Evolutionary conservation across 805 yeast species (phyloP).

Genomic region (Danielia reshetovae): DNA sequence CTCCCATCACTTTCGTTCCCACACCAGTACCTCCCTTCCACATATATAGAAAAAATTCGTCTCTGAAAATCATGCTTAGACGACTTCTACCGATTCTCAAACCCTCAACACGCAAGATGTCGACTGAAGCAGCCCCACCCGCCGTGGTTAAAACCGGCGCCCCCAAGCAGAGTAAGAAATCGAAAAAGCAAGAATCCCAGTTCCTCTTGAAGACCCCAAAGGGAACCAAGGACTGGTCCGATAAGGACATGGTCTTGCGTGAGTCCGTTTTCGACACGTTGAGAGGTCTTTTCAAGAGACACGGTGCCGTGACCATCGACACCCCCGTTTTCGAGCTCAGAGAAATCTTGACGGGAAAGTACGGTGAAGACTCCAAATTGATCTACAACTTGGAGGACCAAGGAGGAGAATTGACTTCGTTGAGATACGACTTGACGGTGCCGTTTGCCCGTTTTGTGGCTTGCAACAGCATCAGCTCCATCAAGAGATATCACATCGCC

Average conservation of each 20-base stretch:
- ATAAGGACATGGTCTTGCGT: slow-evolving; percentile 93
- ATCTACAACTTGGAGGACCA: slow-evolving; percentile 96
- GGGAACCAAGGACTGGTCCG: slow-evolving; percentile 98
- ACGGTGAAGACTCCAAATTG: slow-evolving; percentile 97
- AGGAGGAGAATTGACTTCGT: slow-evolving; percentile 95
- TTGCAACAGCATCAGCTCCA: slow-evolving; percentile 83
- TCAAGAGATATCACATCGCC: slow-evolving; percentile 95
- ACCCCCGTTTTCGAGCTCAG: slow-evolving; percentile 97
- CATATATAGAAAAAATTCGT: slow-evolving; percentile 1
- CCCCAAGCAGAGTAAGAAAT: slow-evolving; percentile 22
- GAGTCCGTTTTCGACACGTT: slow-evolving; percentile 78
- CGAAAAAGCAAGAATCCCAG: slow-evolving; percentile 47
- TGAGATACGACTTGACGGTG: slow-evolving; percentile 95
- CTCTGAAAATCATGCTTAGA: slow-evolving; percentile 14
- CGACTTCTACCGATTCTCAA: no score
- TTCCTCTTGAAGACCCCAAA: slow-evolving; percentile 91
- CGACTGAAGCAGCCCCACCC: slow-evolving; percentile 16
- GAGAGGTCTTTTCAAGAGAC: slow-evolving; percentile 78
- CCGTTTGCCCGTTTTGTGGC: slow-evolving; percentile 98
- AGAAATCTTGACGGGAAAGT: slow-evolving; percentile 93
- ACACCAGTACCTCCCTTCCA: slow-evolving; percentile 2
- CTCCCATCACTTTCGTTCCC: no score
- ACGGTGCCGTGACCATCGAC: slow-evolving; percentile 97
- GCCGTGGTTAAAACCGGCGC: slow-evolving; percentile 14
- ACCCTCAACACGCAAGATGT: no score